These are phyloP conservation scores for Ophiocordyceps camponoti-saundersi DNA, from an alignment of 2,329 filamentous ascomycete species.

Conservation along the genomic window DNA sequence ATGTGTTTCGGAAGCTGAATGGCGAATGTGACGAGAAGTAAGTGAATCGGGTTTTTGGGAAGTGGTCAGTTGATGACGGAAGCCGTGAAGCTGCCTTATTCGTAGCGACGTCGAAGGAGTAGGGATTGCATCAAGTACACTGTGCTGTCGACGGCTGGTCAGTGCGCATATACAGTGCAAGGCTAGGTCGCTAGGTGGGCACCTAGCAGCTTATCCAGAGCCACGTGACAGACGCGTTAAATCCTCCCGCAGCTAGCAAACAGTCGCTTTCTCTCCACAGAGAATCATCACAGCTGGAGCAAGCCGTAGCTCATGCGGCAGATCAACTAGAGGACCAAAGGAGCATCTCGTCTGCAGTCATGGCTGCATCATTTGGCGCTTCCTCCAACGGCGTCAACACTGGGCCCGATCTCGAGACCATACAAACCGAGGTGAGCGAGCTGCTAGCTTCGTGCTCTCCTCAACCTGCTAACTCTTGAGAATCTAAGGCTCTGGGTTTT, in stretches of 20 bases:
- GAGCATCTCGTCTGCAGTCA: slow-evolving; percentile 22
- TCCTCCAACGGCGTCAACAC: slow-evolving; percentile 23
- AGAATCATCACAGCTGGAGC: not conserved
- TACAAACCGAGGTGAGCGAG: slow-evolving; percentile 58
- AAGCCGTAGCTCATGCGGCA: slow-evolving; percentile 1
- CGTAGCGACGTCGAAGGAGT: too few relatives aligned
- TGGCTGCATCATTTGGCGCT: slow-evolving; percentile 49
- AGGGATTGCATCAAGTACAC: too few relatives aligned
- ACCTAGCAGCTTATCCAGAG: too few relatives aligned
- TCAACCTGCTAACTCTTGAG: not conserved
- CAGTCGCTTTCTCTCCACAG: too few relatives aligned
- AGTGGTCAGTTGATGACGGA: too few relatives aligned
- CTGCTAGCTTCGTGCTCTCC: not conserved
- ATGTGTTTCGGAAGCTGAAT: not conserved
- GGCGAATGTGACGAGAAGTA: slow-evolving; percentile 10
- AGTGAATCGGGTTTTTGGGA: too few relatives aligned
- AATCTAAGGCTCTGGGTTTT: slow-evolving; percentile 55
- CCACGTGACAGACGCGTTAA: too few relatives aligned
- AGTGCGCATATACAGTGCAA: too few relatives aligned
- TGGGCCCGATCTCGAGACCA: slow-evolving; percentile 56
- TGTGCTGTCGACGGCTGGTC: too few relatives aligned
- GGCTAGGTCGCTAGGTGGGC: too few relatives aligned
- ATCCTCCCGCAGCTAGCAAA: too few relatives aligned
- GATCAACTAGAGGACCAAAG: slow-evolving; percentile 8
- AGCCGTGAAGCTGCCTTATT: too few relatives aligned